phyloP scores from a whole-genome alignment of 1,139 yeast genomes.

The Blastobotrys niveus region DNA sequence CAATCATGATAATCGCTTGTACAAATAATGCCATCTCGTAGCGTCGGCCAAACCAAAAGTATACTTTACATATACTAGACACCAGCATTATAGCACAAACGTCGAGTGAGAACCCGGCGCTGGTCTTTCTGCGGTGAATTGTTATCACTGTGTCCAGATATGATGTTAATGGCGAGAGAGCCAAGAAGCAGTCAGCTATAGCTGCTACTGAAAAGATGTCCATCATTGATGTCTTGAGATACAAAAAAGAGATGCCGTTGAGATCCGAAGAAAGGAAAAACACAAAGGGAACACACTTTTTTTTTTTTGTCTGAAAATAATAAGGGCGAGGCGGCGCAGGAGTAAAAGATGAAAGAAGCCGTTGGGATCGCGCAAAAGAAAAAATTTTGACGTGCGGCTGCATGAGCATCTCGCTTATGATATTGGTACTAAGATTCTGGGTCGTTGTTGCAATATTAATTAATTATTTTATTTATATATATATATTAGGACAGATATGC shows the following conservation, averaged over 20 bases:
- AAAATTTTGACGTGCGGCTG: not conserved
- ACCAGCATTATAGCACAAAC: constrained; percentile 87
- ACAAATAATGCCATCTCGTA: constrained; percentile 69
- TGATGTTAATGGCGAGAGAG: constrained; percentile 65
- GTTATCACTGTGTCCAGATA: constrained; percentile 77
- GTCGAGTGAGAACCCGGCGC: constrained; percentile 79
- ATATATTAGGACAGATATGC: too few species aligned
- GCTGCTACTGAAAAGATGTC: not conserved
- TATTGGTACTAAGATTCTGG: too few species aligned
- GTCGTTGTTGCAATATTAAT: not conserved
- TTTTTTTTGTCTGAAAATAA: too few species aligned
- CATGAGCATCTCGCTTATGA: not conserved
- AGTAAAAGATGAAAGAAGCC: not conserved
- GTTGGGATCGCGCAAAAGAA: not conserved
- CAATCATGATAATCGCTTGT: constrained; percentile 73
- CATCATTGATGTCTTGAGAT: not conserved
- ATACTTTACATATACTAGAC: constrained; percentile 66
- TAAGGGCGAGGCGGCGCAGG: too few species aligned
- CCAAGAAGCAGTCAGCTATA: constrained; percentile 14
- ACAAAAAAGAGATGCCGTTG: constrained; percentile 3
- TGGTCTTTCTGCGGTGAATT: constrained; percentile 56
- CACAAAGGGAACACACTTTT: too few species aligned
- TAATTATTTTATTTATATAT: too few species aligned
- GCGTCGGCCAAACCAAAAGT: constrained; percentile 72
- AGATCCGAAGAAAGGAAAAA: too few species aligned